Percentiles rank a stretch among this genome's conserved stretches.
These are phyloP conservation scores for Albophoma yamanashiensis DNA, from an alignment of 2,329 filamentous ascomycete genomes.

Conservation along the genomic window DNA sequence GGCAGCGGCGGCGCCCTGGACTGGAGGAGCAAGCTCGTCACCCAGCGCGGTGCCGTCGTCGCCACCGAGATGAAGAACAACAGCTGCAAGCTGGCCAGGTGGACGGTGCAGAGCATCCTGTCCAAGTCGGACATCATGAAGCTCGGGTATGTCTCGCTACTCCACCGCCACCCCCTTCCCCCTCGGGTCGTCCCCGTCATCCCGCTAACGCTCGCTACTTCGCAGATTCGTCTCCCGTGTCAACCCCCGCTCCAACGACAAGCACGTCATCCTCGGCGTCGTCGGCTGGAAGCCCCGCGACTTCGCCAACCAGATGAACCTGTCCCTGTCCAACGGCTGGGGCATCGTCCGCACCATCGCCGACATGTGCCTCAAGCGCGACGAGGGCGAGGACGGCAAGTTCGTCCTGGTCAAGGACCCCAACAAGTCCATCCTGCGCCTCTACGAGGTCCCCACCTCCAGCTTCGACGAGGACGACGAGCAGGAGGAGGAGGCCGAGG, in stretches of 20 bases:
- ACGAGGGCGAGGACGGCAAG: conserved; percentile 69
- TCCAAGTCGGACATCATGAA: conserved; percentile 98
- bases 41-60: conserved; percentile 91
- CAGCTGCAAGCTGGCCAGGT: conserved; percentile 94
- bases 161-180: not conserved
- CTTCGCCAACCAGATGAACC: conserved; percentile 95
- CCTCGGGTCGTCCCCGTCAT: not conserved
- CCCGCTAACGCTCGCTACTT: conserved; percentile 14
- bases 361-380: conserved; percentile 77
- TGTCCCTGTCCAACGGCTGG: conserved; percentile 95
- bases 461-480: conserved; percentile 89
- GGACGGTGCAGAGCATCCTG: conserved; percentile 94
- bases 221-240: conserved; percentile 86
- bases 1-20: conserved; percentile 90
- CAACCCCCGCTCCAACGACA: conserved; percentile 85
- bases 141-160: conserved; percentile 58
- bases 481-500: conserved; percentile 44
- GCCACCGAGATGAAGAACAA: conserved; percentile 99
- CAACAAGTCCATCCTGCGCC: conserved; percentile 87
- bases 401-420: conserved; percentile 82
- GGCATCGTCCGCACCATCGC: conserved; percentile 97
- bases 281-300: conserved; percentile 97
- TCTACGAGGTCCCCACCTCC: conserved; percentile 81
- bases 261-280: conserved; percentile 91
- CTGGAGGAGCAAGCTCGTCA: conserved; percentile 91